Base-by-base conservation (phyloP, 73 alveolate genomes). In the Blepharisma japonicum region DNA sequence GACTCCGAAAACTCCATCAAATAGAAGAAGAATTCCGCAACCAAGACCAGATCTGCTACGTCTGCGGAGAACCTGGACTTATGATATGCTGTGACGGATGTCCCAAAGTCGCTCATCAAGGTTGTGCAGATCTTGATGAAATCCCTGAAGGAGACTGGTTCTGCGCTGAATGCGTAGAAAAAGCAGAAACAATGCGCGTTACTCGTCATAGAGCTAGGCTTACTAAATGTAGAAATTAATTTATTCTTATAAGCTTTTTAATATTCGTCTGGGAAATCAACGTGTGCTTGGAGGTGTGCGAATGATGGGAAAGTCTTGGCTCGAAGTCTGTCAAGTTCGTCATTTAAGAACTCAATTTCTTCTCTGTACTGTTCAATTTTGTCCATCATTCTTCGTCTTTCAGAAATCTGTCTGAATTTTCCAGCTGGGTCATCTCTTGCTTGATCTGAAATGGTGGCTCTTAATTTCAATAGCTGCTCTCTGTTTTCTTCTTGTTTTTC, bases 301-400 rank as follows among this genome's bases (percentile, higher is more conserved):
- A 94, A 94, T 2, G 97, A 89, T 6, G 98, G 98, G 97, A 94
- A 94, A 20, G 98, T 94, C 68, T 95, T 94, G 6, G 97, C 97
- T 83, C 98, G 82, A 50, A 89, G 84, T 83, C 96, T 85, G 71
- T 94, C 98, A 4, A 94, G 89, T 86, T 94, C 98, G 68, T 94
- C 98, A 47, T 94, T 89, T 71, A 94, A 78, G 88, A 86, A 91
- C 82, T 94, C 98, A 49, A 94, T 94, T 82, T 94, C 98, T 82
- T 94, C 98, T 54, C 92, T 86, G 76, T 94, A 87, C 81, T 91
- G 92, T 78, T 90, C 90, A 18, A 85, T 96, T 55, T 91, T 91
- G 76, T 92, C 96, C 79, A 83, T 77, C 68, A 89, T 84, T 77
- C 81, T 91, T 74, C 97, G 80, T 81, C 89, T 94, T 68, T 85